Percentiles rank a stretch among this genome's conserved stretches.
Evolutionary conservation across 2,329 filamentous ascomycete genomes (phyloP).

Genomic region (Ceratocystis diversiconidia): DNA sequence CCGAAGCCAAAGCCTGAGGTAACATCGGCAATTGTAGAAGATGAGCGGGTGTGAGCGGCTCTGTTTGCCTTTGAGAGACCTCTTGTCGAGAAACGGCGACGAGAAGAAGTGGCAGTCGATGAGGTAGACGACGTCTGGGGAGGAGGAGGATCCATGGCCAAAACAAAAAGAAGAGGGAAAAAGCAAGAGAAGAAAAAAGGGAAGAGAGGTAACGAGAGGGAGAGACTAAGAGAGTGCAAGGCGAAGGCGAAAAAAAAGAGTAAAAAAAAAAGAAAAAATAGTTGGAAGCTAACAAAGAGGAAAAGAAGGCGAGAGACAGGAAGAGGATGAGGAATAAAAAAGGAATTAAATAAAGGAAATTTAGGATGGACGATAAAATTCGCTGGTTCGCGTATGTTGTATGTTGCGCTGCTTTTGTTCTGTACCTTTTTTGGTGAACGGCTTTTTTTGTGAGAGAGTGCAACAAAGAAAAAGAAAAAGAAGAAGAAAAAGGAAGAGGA

Average conservation of each 20-base stretch:
- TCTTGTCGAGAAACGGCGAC: slow-evolving; percentile 49
- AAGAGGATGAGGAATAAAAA: background rate
- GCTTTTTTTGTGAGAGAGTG: slow-evolving; percentile 1
- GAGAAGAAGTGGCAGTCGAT: slow-evolving; percentile 36
- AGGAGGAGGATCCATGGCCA: slow-evolving; percentile 16
- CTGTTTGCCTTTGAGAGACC: slow-evolving; percentile 24
- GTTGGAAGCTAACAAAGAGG: slow-evolving; percentile 6
- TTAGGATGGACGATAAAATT: slow-evolving; percentile 7
- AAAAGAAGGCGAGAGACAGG: slow-evolving; percentile 1
- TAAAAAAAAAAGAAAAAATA: background rate
- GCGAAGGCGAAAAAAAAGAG: background rate
- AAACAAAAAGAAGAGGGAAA: slow-evolving; percentile 2
- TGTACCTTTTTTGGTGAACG: background rate
- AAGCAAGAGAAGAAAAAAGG: slow-evolving; percentile 1
- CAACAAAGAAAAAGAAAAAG: background rate
- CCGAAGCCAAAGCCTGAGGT: slow-evolving; percentile 36
- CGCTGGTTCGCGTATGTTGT: slow-evolving; percentile 5
- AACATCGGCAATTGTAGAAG: slow-evolving; percentile 26
- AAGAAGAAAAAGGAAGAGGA: background rate
- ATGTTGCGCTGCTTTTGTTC: background rate
- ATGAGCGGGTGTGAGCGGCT: slow-evolving; percentile 17
- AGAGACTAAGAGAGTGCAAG: slow-evolving; percentile 2
- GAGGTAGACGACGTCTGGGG: slow-evolving; percentile 23
- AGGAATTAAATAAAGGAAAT: background rate
- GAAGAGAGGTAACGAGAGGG: slow-evolving; percentile 7